phyloP scores from a whole-genome alignment of 106 monocot species.

The Chionographis japonica region DNA sequence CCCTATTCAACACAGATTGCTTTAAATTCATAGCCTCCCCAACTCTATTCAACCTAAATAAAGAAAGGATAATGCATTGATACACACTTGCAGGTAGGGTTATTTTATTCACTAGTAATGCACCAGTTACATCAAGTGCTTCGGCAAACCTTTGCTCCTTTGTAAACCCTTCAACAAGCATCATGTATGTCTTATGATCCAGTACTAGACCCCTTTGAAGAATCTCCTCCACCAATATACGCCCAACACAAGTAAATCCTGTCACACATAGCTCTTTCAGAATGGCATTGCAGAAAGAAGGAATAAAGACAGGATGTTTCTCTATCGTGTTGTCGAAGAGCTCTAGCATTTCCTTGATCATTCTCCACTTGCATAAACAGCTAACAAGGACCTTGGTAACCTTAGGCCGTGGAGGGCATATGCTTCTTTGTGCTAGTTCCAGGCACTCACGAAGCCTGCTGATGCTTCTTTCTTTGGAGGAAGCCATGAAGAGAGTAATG shows the following conservation, averaged over 20 bases:
- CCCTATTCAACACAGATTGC: conserved; percentile 18
- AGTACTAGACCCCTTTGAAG: conserved; percentile 19
- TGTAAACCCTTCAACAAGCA: conserved; percentile 43
- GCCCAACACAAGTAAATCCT: conserved; percentile 32
- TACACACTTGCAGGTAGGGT: conserved; percentile 14
- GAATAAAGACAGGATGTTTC: conserved; percentile 13
- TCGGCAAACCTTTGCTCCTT: conserved; percentile 45
- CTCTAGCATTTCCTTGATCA: conserved; percentile 45
- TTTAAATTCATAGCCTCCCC: conserved; percentile 39
- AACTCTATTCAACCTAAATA: conserved; percentile 29
- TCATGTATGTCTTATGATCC: conserved; percentile 21
- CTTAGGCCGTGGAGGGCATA: conserved; percentile 20
- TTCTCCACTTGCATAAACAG: conserved; percentile 42
- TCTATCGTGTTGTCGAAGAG: conserved; percentile 32
- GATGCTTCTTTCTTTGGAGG: conserved; percentile 32
- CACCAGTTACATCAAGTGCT: conserved; percentile 46
- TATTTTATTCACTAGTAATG: conserved; percentile 29
- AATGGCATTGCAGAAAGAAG: conserved; percentile 25
- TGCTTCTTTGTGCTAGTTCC: conserved; percentile 25
- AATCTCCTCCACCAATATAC: conserved; percentile 44
- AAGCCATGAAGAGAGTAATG: conserved; percentile 32
- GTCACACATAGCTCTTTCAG: conserved; percentile 37
- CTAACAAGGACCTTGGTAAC: conserved; percentile 27
- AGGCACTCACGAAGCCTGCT: conserved; percentile 31
- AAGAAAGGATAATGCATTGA: conserved; percentile 21